Evolutionary conservation across 1,284 basidiomycete species (phyloP), one percentile per base, ranked within the genome.

Genomic region (Melampsora medusae): DNA sequence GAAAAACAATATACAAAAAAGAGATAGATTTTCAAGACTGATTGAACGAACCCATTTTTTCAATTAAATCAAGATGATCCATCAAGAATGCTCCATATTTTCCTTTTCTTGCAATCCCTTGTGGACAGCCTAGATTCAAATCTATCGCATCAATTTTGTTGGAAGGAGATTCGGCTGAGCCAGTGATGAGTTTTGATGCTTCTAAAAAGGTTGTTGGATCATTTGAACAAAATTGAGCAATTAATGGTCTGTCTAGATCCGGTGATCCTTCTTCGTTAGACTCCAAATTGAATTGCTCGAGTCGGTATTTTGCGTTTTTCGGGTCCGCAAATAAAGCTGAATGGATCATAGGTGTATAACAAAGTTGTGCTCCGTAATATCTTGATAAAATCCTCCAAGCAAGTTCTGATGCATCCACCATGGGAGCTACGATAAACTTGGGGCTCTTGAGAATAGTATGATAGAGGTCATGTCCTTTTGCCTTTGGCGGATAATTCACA

Each of bases 301-400:
- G 86, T 0, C 88, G 86, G 80, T 88, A 88, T 2, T 84, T 83
- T 78, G 88, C 86, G 1, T 84, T 49, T 31, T 77, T 84, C 17
- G 85, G 81, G 38, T 88, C 86, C 1, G 86, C 85, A 79, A 91
- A 97, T 82, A 93, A 89, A 86, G 91, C 92, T 69, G 94, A 92
- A 80, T 97, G 93, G 81, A 99, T 97, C 96, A 99, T 99, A 5
- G 96, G 96, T 0, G 94, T 94, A 82, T 97, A 99, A 12, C 89
- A 87, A 6, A 98, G 86, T 86, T 95, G 84, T 0, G 85, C 84
- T 38, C 94, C 92, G 80, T 97, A 93, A 77, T 90, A 85, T 70
- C 95, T 87, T 10, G 92, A 92, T n/a, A 98, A 85, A 77, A 90
- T 88, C 78, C 96, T 87, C 92, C 93, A 99, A 16, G 93, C 90